Percentiles rank a stretch among this genome's conserved stretches.
Conservation (phyloP, 495 filamentous ascomycete species). For the Xylaria cubensis region DNA sequence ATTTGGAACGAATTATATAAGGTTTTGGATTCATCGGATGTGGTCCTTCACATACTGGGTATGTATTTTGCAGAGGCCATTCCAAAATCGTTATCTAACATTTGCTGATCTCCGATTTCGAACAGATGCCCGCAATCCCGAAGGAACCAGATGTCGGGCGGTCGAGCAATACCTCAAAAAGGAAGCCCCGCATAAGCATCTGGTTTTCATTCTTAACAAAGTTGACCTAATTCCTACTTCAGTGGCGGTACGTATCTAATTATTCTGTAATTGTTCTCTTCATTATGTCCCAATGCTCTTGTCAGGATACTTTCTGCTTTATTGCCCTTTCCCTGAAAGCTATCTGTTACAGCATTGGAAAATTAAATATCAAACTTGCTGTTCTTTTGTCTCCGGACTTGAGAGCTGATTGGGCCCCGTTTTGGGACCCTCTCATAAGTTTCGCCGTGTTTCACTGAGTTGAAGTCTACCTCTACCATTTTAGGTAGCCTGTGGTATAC, state of each 20-base stretch:
- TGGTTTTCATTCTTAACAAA: slow-evolving; percentile 94
- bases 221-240: slow-evolving; percentile 92
- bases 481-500: slow-evolving; percentile 65
- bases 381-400: slow-evolving; percentile 60
- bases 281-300: slow-evolving; percentile 69
- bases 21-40: slow-evolving; percentile 94
- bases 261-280: slow-evolving; percentile 29
- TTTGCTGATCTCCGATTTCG: background rate
- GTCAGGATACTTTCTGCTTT: slow-evolving; percentile 84
- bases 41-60: slow-evolving; percentile 85
- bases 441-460: slow-evolving; percentile 75
- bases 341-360: slow-evolving; percentile 99
- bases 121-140: slow-evolving; percentile 83
- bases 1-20: slow-evolving; percentile 95
- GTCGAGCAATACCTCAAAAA: slow-evolving; percentile 93
- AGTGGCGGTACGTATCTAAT: slow-evolving; percentile 81
- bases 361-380: slow-evolving; percentile 73
- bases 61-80: background rate
- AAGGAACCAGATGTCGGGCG: slow-evolving; percentile 86
- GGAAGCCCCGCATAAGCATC: slow-evolving; percentile 94
- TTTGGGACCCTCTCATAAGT: slow-evolving; percentile 83
- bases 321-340: slow-evolving; percentile 68
- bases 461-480: slow-evolving; percentile 68
- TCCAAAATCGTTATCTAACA: background rate
- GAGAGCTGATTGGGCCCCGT: slow-evolving; percentile 79